phyloP scores from a whole-genome alignment of 2,329 filamentous ascomycete genomes.

The Aspergillus cejpii region DNA sequence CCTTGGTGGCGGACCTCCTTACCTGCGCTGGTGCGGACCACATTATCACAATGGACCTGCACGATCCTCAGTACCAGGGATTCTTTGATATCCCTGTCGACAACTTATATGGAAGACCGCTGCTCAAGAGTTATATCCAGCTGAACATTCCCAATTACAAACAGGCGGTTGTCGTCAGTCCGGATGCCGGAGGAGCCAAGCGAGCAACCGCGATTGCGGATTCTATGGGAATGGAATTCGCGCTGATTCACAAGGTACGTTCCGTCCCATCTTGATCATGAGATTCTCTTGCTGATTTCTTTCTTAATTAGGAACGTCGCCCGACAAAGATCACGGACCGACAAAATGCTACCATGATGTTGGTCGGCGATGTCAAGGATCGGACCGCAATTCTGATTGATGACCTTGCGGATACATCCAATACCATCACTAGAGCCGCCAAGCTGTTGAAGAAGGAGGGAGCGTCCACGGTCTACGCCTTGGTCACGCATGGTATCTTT shows the following conservation, averaged over 20 bases:
- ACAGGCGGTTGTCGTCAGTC: constrained; percentile 86
- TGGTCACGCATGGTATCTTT: constrained; percentile 90
- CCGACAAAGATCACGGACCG: constrained; percentile 81
- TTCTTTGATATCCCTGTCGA: constrained; percentile 99
- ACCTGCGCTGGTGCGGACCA: constrained; percentile 95
- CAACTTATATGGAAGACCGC: constrained; percentile 70
- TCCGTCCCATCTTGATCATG: constrained; percentile 13
- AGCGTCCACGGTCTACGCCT: constrained; percentile 80
- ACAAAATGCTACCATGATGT: constrained; percentile 80
- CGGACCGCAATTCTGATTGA: constrained; percentile 86
- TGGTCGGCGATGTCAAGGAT: constrained; percentile 77
- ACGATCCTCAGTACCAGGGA: constrained; percentile 94
- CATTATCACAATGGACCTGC: constrained; percentile 94
- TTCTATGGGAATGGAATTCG: constrained; percentile 87
- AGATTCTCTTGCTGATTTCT: constrained; percentile 10
- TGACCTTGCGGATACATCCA: constrained; percentile 90
- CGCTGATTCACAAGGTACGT: constrained; percentile 90
- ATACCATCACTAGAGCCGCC: constrained; percentile 92
- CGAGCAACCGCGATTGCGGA: constrained; percentile 93
- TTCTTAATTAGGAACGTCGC: constrained; percentile 63
- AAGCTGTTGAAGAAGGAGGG: constrained; percentile 93
- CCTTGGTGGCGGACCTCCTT: constrained; percentile 84
- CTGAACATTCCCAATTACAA: constrained; percentile 77
- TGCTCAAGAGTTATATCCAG: constrained; percentile 61
- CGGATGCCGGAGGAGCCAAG: constrained; percentile 94